phyloP scores from a whole-genome alignment of 805 yeast species.

The Candida dajiaensis region DNA sequence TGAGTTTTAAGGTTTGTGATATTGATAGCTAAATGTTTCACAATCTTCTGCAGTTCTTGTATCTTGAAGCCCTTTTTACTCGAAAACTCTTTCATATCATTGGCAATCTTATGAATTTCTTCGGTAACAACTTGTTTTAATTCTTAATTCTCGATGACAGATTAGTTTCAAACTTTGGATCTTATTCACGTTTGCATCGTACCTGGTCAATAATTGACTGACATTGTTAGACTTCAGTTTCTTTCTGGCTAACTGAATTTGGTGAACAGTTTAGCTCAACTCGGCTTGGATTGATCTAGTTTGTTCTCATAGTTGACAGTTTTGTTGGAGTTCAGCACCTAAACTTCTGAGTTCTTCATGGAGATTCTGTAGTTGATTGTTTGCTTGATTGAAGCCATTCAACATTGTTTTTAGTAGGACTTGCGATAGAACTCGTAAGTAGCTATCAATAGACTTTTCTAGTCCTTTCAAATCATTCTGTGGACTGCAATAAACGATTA shows the following conservation, averaged over 20 bases:
- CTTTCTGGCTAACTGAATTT: slow-evolving; percentile 47
- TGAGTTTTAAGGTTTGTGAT: slow-evolving; percentile 31
- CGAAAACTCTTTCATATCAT: slow-evolving; percentile 78
- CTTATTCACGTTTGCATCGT: slow-evolving; percentile 39
- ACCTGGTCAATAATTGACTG: slow-evolving; percentile 46
- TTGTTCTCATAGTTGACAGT: slow-evolving; percentile 37
- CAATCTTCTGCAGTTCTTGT: slow-evolving; percentile 52
- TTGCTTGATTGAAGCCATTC: slow-evolving; percentile 46
- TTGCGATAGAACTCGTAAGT: slow-evolving; percentile 69
- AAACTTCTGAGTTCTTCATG: slow-evolving; percentile 38
- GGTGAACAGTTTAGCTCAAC: slow-evolving; percentile 51
- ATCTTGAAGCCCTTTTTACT: slow-evolving; percentile 77
- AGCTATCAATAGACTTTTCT: slow-evolving; percentile 75
- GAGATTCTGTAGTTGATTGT: slow-evolving; percentile 32
- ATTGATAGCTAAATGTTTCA: slow-evolving; percentile 33
- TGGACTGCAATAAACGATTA: slow-evolving; percentile 58
- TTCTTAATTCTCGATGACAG: slow-evolving; percentile 32
- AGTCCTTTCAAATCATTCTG: slow-evolving; percentile 56
- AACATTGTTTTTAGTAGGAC: slow-evolving; percentile 61
- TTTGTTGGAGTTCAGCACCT: slow-evolving; percentile 34
- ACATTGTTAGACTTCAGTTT: slow-evolving; percentile 52
- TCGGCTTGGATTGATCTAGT: slow-evolving; percentile 56
- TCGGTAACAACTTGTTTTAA: slow-evolving; percentile 27
- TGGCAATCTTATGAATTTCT: slow-evolving; percentile 52
- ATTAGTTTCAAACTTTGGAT: slow-evolving; percentile 34